These are phyloP conservation scores for Cercis canadensis DNA, from an alignment of 306 rosid species.

Conservation along the genomic window DNA sequence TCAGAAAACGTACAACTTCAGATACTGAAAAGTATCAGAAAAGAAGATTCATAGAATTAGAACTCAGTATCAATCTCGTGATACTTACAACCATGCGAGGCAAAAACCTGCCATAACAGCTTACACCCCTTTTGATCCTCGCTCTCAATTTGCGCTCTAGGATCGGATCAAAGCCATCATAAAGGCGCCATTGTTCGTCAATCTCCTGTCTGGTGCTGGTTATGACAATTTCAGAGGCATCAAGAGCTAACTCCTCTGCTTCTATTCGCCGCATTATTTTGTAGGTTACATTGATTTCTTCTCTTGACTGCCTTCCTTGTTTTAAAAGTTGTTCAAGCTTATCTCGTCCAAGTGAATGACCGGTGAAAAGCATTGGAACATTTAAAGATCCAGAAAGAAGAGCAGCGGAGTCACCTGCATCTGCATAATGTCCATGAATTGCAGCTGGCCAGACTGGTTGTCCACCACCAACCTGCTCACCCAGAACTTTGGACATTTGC, in stretches of 20 bases:
- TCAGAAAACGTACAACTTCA: background rate
- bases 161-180: conserved; percentile 74
- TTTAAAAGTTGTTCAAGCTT: conserved; percentile 65
- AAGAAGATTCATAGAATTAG: background rate
- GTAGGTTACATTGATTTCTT: conserved; percentile 61
- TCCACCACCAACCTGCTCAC: conserved; percentile 62
- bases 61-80: conserved; percentile 2
- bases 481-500: conserved; percentile 63
- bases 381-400: conserved; percentile 65
- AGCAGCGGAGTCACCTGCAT: conserved; percentile 72
- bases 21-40: background rate
- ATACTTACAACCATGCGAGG: conserved; percentile 68
- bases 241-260: conserved; percentile 69
- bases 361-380: conserved; percentile 68
- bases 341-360: conserved; percentile 68
- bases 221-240: conserved; percentile 64
- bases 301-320: conserved; percentile 68
- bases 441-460: conserved; percentile 67
- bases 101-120: conserved; percentile 68
- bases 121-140: conserved; percentile 60
- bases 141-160: conserved; percentile 67
- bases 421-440: conserved; percentile 71
- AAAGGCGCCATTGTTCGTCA: conserved; percentile 69
- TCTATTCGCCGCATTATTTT: conserved; percentile 73
- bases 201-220: conserved; percentile 76